These are phyloP conservation scores for Cucurbita ficifolia DNA, from an alignment of 306 rosid species.

Conservation along the genomic window DNA sequence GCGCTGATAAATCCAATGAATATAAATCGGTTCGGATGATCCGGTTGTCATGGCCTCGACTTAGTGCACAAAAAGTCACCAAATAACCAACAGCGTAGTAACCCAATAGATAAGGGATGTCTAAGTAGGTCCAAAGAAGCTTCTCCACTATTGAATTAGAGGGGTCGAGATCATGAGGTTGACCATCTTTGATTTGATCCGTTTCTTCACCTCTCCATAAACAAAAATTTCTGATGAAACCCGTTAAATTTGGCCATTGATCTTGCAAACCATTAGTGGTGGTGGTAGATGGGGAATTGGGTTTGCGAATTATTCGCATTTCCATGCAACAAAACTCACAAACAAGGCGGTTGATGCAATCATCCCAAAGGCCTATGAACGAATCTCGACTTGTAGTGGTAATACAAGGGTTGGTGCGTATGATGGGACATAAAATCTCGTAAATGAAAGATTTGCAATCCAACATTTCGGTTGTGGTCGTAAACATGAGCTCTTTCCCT, in stretches of 20 bases:
- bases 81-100: slow-evolving; percentile 46
- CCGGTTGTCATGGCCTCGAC: slow-evolving; percentile 30
- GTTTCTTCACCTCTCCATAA: slow-evolving; percentile 90
- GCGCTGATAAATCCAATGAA: slow-evolving; percentile 33
- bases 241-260: slow-evolving; percentile 79
- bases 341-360: slow-evolving; percentile 59
- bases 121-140: slow-evolving; percentile 56
- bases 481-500: slow-evolving; percentile 62
- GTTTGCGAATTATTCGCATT: slow-evolving; percentile 32
- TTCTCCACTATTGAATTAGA: slow-evolving; percentile 35
- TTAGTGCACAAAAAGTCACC: slow-evolving; percentile 71
- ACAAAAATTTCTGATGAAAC: slow-evolving; percentile 51
- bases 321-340: slow-evolving; percentile 42
- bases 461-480: slow-evolving; percentile 29
- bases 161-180: slow-evolving; percentile 23
- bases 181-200: slow-evolving; percentile 26
- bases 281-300: slow-evolving; percentile 4
- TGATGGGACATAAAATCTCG: slow-evolving; percentile 47
- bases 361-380: slow-evolving; percentile 73
- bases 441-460: slow-evolving; percentile 52
- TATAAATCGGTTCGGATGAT: slow-evolving; percentile 43
- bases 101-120: slow-evolving; percentile 64
- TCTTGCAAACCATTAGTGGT: slow-evolving; percentile 27
- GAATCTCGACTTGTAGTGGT: slow-evolving; percentile 45
- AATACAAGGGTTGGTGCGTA: slow-evolving; percentile 34